A percentile compares a stretch with the other conserved stretches of the same genome.
Evolutionary conservation across 148 eudicot species (phyloP).

Genomic region (Rhododendron molle): DNA sequence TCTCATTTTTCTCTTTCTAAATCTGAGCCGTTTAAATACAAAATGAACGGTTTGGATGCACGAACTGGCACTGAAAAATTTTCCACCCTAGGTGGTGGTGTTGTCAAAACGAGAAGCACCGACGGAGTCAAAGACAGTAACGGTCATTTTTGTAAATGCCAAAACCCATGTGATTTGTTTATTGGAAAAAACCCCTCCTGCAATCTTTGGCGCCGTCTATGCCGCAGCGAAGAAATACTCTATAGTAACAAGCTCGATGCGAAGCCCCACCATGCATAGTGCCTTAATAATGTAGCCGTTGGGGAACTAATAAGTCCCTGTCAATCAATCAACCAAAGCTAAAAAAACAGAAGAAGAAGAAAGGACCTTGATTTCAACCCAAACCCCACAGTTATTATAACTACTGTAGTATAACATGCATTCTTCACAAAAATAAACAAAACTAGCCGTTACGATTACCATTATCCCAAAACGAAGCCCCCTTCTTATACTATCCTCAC

Average conservation of each 20-base stretch:
- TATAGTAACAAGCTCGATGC: background rate
- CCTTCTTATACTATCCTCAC: background rate
- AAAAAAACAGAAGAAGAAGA: background rate
- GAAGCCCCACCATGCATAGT: background rate
- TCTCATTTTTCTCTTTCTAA: too few relatives aligned
- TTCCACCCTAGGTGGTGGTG: background rate
- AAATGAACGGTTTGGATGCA: too few relatives aligned
- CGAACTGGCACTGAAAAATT: too few relatives aligned
- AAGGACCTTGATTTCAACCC: background rate
- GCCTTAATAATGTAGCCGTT: slow-evolving; percentile 16
- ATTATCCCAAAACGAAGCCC: background rate
- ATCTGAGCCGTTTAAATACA: too few relatives aligned
- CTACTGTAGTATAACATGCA: background rate
- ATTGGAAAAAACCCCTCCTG: background rate
- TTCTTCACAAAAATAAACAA: background rate
- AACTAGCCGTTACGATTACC: slow-evolving; percentile 21
- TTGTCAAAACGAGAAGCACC: background rate
- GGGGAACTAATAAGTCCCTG: background rate
- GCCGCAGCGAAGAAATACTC: background rate
- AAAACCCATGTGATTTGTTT: background rate
- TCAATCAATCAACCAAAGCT: background rate
- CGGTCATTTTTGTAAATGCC: background rate
- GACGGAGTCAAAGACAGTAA: background rate
- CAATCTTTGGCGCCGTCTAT: background rate
- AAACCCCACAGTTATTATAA: background rate